Conservation (phyloP, 2,329 filamentous ascomycete genomes). For the Cytospora leucostoma region DNA sequence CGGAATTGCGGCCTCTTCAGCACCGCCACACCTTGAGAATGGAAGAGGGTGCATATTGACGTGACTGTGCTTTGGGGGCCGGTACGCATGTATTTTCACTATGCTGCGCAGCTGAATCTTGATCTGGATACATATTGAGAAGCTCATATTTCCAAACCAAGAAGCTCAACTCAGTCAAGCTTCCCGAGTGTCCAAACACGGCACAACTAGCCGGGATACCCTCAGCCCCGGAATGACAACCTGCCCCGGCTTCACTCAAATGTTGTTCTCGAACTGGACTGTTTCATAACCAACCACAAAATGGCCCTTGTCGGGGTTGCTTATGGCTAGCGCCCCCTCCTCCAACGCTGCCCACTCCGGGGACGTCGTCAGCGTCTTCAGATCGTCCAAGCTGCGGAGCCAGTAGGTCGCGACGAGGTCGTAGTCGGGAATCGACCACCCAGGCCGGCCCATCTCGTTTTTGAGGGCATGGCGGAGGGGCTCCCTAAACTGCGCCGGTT, state of each 20-base stretch:
- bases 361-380: conserved; percentile 3
- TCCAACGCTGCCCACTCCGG: conserved; percentile 15
- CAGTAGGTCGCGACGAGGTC: conserved; percentile 16
- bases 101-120: too few species aligned
- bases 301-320: conserved; percentile 6
- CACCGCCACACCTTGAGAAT: not conserved
- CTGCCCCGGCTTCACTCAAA: not conserved
- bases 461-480: conserved; percentile 13
- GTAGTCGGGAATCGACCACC: conserved; percentile 8
- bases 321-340: not conserved
- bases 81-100: too few species aligned
- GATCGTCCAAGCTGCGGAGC: conserved; percentile 10
- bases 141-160: too few species aligned
- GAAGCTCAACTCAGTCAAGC: too few species aligned
- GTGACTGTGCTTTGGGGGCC: too few species aligned
- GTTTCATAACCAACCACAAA: conserved; percentile 14
- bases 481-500: conserved; percentile 12
- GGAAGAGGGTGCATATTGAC: not conserved
- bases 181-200: too few species aligned
- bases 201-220: too few species aligned
- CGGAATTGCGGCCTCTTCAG: not conserved
- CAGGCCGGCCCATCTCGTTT: conserved; percentile 12
- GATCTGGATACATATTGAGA: too few species aligned
- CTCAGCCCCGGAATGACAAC: not conserved
- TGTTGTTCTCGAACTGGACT: conserved; percentile 11